Evolutionary conservation across 768 basidiomycete genomes (phyloP), one percentile per base, ranked within the genome.

Genomic region (Clitopilus hobsonii): DNA sequence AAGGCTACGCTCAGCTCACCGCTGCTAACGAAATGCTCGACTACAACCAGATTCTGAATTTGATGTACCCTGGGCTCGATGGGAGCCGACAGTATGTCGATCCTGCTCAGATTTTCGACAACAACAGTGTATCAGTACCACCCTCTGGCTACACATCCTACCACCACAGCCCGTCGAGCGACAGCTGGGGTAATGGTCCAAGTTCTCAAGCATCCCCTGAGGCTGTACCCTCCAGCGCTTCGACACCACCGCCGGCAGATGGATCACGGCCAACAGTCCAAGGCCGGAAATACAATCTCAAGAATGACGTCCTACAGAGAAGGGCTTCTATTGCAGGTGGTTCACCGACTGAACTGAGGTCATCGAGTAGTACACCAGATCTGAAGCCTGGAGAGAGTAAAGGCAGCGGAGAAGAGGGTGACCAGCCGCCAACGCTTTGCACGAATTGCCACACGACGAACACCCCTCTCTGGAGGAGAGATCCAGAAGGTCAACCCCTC

Each of bases 361-460:
- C 83, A 6, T 76, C 80, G n/a, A 75, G 81, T 30, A 89, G 82
- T 67, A 88, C 88, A 24, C 86, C 89, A 2, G 89, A 89, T 61
- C 65, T 79, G 54, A 70, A 70, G 32, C 65, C 66, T n/a, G 65
- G 60, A 23, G 64, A 61, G 54, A 78, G 22, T 20, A 45, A 75
- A 60, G 74, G 73, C 23, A 73, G 67, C 38, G 76, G 75, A 49
- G 91, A 88, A 57, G 87, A 89, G 54, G 82, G 78, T 51, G 89
- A 91, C 47, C 77, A 80, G 55, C 67, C 83, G 6, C 91, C 88
- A 7, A 97, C 93, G 1, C 75, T 90, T 25, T 98, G 95, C 69
- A 93, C 91, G 5, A 98, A 98, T 66, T 98, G 95, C 69, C 87
- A 91, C 63, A 98, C 95, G 54, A 95, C 91, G 11, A 97, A 94